Base-by-base conservation (phyloP, 306 rosid species). In the Cucumis cinereus region DNA sequence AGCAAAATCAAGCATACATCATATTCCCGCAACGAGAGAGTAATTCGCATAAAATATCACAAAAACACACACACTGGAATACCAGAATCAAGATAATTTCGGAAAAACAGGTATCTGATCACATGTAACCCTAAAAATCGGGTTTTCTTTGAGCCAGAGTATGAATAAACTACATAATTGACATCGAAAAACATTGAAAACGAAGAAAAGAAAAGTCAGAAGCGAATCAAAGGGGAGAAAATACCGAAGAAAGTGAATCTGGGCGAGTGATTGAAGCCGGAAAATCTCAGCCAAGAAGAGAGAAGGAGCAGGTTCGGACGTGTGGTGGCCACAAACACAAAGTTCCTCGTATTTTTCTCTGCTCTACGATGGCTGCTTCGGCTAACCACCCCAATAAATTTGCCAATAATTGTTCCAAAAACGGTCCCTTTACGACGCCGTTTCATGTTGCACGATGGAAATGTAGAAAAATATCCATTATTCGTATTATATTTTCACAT, bases 261-360 rank as follows among this genome's bases (percentile, higher is more conserved):
- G 1, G 40, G 10, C 72, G 54, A 66, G 52, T 66, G 73, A 67
- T 23, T 14, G 50, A 23, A 35, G 41, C 8, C 74, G 76, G 78
- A 70, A 68, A 50, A 80, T 76, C 35, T 33, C 41, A 20, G 75
- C 20, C 14, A 56, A 41, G 20, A 64, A 69, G 33, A 43, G 74
- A n/a, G 74, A 36, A 23, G 58, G 36, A 71, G 57, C 22, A 13
- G 56, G 22, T 45, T 77, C 30, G 77, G 86, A 75, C 88, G 87
- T 84, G 91, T 89, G 93, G 88, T 62, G 16, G 75, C 69, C 90
- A 89, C 90, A 73, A 63, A 70, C 82, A 78, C 49, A 2, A 50
- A 50, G 8, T 50, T 50, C 8, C 0, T 5, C 55, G 20, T 15
- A 50, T 50, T 50, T 50, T 50, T 50, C 55, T 6, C 55, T 16